Evolutionary conservation across 805 yeast genomes (phyloP), one percentile per base, ranked within the genome.

Genomic region (Candida insectalens): DNA sequence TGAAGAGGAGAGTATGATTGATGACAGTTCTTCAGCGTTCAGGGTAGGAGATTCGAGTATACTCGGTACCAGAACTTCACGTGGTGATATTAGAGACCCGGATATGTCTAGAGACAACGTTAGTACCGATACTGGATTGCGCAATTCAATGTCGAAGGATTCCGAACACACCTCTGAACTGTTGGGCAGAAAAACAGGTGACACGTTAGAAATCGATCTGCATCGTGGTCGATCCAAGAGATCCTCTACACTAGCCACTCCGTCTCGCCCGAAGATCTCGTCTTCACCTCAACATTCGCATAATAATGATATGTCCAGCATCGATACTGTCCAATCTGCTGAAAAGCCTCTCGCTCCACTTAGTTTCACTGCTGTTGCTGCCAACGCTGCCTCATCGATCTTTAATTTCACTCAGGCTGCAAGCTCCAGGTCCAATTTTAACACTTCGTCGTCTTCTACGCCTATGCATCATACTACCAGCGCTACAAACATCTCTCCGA

Each of bases 191-290:
- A 19, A 16, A 16, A 14, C 25, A 6, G 94, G 94, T 5, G 92
- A 77, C 44, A 71, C 89, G 0, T 71, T 82, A 2, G 92, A 83
- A 47, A 82, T 83, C 19, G 79, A 80, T 3, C 59, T 51, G 5
- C 53, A 55, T 2, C 47, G 55, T 26, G 37, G 23, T 21, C 7
- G 12, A 21, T 21, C 23, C 23, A 21, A 21, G 23, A n/a, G n/a
- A n/a, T n/a, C n/a, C n/a, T n/a, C n/a, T n/a, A n/a, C n/a, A n/a
- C n/a, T n/a, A n/a, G n/a, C n/a, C n/a, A n/a, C n/a, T n/a, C n/a
- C n/a, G n/a, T n/a, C n/a, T n/a, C n/a, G n/a, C n/a, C n/a, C n/a
- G n/a, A n/a, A n/a, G n/a, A n/a, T n/a, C n/a, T n/a, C n/a, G n/a
- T n/a, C n/a, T n/a, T n/a, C n/a, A n/a, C 10, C 10, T 21, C 7